phyloP scores from a whole-genome alignment of 495 filamentous ascomycete species.

The Bacidia rubella region DNA sequence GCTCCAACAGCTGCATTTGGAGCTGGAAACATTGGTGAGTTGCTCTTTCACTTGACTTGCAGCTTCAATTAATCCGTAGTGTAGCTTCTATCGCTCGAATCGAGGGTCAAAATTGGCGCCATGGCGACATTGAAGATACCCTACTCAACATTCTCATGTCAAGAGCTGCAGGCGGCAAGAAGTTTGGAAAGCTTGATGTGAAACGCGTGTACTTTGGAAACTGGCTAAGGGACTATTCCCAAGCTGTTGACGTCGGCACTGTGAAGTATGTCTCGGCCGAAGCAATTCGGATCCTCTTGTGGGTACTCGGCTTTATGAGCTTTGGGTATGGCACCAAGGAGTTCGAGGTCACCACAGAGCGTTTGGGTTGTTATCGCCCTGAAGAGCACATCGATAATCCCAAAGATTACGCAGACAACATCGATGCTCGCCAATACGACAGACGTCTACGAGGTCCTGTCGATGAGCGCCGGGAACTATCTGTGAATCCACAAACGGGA shows the following conservation, averaged over 20 bases:
- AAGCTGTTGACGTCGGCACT: slow-evolving; percentile 63
- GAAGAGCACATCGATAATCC: slow-evolving; percentile 87
- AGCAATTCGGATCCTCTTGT: slow-evolving; percentile 70
- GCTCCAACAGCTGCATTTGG: slow-evolving; percentile 66
- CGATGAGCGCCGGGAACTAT: slow-evolving; percentile 64
- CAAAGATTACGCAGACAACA: slow-evolving; percentile 60
- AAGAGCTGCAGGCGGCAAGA: slow-evolving; percentile 63
- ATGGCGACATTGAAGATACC: slow-evolving; percentile 83
- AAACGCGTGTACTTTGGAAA: slow-evolving; percentile 82
- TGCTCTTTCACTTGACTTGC: neutral
- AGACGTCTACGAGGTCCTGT: slow-evolving; percentile 65
- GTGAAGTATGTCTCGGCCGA: slow-evolving; percentile 79
- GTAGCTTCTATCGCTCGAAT: slow-evolving; percentile 52
- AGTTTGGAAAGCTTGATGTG: slow-evolving; percentile 77
- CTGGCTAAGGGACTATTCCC: slow-evolving; percentile 71
- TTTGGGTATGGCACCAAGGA: slow-evolving; percentile 73
- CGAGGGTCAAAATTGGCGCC: slow-evolving; percentile 82
- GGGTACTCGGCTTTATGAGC: slow-evolving; percentile 49
- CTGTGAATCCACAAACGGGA: slow-evolving; percentile 62
- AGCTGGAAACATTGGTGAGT: slow-evolving; percentile 63
- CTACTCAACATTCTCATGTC: slow-evolving; percentile 63
- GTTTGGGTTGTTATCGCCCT: slow-evolving; percentile 77
- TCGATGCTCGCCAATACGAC: slow-evolving; percentile 74
- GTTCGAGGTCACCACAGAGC: slow-evolving; percentile 80
- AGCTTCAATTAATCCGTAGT: slow-evolving; percentile 6